Conservation (phyloP, 352 stramenopile species). For the Pythium myriotylum region DNA sequence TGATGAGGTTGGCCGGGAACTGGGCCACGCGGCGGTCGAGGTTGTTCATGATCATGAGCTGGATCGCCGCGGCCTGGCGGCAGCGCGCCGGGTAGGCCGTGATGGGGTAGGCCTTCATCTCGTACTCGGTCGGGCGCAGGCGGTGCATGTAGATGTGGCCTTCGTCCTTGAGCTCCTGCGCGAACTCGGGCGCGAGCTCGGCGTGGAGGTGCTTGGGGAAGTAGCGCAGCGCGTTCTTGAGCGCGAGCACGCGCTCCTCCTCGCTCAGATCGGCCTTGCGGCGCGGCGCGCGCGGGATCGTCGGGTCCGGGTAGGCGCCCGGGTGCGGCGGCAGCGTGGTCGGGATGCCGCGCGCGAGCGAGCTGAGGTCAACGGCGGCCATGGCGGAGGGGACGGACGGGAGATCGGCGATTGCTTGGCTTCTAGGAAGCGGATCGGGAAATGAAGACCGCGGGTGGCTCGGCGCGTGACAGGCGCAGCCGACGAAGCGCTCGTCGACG, state of each 20-base stretch:
- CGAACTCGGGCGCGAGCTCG: constrained; percentile 78
- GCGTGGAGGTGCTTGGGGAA: constrained; percentile 76
- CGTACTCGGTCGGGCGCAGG: constrained; percentile 82
- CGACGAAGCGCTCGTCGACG: neutral
- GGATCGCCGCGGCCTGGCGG: constrained; percentile 78
- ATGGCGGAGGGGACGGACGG: neutral
- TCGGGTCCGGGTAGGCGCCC: constrained; percentile 50
- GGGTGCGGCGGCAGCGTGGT: constrained; percentile 52
- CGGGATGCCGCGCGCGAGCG: constrained; percentile 52
- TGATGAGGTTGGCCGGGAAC: constrained; percentile 88
- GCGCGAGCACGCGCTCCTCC: constrained; percentile 70
- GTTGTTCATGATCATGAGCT: constrained; percentile 94
- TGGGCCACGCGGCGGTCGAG: constrained; percentile 84
- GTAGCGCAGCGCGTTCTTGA: constrained; percentile 90
- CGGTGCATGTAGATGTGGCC: constrained; percentile 92
- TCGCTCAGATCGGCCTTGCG: constrained; percentile 57
- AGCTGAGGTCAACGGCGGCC: constrained; percentile 51
- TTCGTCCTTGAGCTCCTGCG: constrained; percentile 85
- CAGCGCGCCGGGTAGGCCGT: constrained; percentile 71
- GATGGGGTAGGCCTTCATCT: constrained; percentile 90
- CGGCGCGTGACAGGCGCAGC: neutral
- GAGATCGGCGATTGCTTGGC: neutral
- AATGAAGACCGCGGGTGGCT: constrained; percentile 7
- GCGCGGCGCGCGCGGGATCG: constrained; percentile 54
- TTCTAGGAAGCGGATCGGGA: neutral